A percentile compares a stretch with the other conserved stretches of the same genome.
These are phyloP conservation scores for Xanthoconium separans DNA, from an alignment of 1,284 basidiomycete species.

Conservation along the genomic window DNA sequence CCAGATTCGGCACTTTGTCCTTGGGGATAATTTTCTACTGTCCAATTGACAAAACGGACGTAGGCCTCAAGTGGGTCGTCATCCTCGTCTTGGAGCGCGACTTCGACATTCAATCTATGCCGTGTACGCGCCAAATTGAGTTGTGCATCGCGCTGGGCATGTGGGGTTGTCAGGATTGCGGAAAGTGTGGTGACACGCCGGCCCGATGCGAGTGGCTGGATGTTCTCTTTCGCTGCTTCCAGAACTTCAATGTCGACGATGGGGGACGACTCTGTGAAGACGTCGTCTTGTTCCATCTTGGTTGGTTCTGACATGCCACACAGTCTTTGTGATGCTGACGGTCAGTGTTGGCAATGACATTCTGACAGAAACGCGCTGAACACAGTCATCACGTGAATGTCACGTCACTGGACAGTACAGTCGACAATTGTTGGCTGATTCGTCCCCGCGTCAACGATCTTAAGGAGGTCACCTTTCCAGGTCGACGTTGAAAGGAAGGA, in stretches of 20 bases:
- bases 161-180: conserved; percentile 68
- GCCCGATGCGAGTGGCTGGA: conserved; percentile 73
- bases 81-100: conserved; percentile 55
- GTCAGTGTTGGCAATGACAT: background rate
- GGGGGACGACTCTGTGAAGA: conserved; percentile 24
- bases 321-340: background rate
- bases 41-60: conserved; percentile 67
- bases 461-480: too few species aligned
- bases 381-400: conserved; percentile 23
- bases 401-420: conserved; percentile 9
- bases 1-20: conserved; percentile 71
- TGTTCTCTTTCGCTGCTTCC: conserved; percentile 82
- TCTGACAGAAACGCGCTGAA: conserved; percentile 15
- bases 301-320: conserved; percentile 21
- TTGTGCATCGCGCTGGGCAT: conserved; percentile 67
- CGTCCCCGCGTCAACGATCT: too few species aligned
- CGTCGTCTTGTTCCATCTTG: conserved; percentile 24
- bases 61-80: conserved; percentile 59
- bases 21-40: conserved; percentile 65
- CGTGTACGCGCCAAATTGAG: conserved; percentile 61
- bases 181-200: conserved; percentile 73
- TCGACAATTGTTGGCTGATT: too few species aligned
- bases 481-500: too few species aligned
- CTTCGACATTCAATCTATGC: conserved; percentile 52
- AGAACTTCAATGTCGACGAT: conserved; percentile 76